phyloP scores from a whole-genome alignment of 2,329 filamentous ascomycete genomes.

The Fusarium sp. region DNA sequence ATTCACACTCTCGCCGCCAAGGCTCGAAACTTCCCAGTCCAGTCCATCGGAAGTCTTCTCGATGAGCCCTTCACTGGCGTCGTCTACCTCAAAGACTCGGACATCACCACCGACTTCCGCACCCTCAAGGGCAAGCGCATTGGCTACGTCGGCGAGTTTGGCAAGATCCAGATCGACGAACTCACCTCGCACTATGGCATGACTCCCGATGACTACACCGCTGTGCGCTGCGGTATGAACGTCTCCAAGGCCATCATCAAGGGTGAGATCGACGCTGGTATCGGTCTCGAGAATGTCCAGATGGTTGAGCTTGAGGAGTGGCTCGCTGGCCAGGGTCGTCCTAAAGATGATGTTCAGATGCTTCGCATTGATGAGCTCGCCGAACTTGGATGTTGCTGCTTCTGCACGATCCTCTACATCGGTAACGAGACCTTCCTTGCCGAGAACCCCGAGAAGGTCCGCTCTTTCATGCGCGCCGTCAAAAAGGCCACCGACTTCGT shows the following conservation, averaged over 20 bases:
- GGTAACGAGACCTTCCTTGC: slow-evolving; percentile 77
- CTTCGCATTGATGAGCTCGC: slow-evolving; percentile 84
- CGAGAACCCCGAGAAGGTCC: slow-evolving; percentile 73
- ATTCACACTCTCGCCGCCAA: slow-evolving; percentile 85
- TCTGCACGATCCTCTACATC: slow-evolving; percentile 85
- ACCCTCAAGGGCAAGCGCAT: slow-evolving; percentile 81
- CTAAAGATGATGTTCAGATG: slow-evolving; percentile 79
- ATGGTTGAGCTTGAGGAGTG: slow-evolving; percentile 86
- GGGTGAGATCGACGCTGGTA: slow-evolving; percentile 78
- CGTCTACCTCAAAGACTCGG: slow-evolving; percentile 78
- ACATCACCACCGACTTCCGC: slow-evolving; percentile 80
- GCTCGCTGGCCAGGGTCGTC: slow-evolving; percentile 72
- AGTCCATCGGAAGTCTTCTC: slow-evolving; percentile 78
- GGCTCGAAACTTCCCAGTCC: slow-evolving; percentile 78
- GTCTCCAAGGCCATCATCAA: slow-evolving; percentile 80
- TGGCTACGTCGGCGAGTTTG: slow-evolving; percentile 84
- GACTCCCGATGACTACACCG: slow-evolving; percentile 77
- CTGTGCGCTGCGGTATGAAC: slow-evolving; percentile 84
- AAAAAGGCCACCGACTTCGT: slow-evolving; percentile 81
- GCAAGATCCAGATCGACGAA: slow-evolving; percentile 87
- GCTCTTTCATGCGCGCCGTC: slow-evolving; percentile 76
- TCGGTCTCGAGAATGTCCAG: slow-evolving; percentile 84
- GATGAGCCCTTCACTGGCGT: slow-evolving; percentile 85
- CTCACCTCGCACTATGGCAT: slow-evolving; percentile 83
- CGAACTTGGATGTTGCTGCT: slow-evolving; percentile 84